Evolutionary conservation across 176 grass and related monocot genomes (phyloP).

Genomic region (Neostapfia colusana): DNA sequence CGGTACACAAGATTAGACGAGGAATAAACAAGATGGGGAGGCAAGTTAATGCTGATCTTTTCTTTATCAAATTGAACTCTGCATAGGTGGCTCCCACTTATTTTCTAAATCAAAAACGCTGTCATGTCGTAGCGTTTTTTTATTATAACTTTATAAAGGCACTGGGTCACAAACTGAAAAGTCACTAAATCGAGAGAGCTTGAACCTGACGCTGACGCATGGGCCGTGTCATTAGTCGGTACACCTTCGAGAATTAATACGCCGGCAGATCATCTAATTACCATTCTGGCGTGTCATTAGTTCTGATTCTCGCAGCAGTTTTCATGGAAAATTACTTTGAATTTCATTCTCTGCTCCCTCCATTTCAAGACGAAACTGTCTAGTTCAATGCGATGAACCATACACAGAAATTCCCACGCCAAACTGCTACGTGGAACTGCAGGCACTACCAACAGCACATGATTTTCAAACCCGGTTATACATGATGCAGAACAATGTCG

Average conservation of each 20-base stretch:
- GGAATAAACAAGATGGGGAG: neutral
- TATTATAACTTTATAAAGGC: no score
- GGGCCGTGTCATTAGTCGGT: neutral
- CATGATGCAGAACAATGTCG: slow-evolving; percentile 3
- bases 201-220: neutral
- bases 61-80: neutral
- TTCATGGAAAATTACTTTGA: neutral
- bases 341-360: neutral
- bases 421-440: neutral
- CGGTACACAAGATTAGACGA: neutral
- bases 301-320: neutral
- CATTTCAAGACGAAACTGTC: neutral
- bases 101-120: slow-evolving; percentile 3
- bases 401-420: neutral
- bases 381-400: neutral
- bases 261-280: no score
- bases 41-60: slow-evolving; percentile 16
- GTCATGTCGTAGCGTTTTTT: neutral
- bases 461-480: slow-evolving; percentile 3
- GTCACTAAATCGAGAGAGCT: neutral
- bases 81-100: neutral
- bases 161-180: no score
- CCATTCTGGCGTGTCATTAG: no score
- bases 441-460: neutral
- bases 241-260: no score